These are phyloP conservation scores for Mariannaea sp. DNA, from an alignment of 2,329 filamentous ascomycete species.

Conservation along the genomic window DNA sequence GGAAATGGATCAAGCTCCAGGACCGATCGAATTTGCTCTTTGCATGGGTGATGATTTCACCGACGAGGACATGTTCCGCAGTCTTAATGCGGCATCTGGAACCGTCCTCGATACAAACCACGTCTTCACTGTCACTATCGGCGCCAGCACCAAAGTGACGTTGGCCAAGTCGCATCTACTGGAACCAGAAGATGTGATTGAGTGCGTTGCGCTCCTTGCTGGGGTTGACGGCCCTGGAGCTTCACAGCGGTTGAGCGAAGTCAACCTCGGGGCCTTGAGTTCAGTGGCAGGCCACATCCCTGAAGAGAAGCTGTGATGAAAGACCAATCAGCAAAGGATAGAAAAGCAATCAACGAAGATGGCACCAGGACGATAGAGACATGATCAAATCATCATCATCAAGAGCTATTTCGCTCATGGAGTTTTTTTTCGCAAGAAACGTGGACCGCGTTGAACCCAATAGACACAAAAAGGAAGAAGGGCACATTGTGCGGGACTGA, in stretches of 20 bases:
- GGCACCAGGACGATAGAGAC: not conserved
- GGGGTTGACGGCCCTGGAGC: constrained; percentile 49
- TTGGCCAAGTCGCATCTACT: constrained; percentile 88
- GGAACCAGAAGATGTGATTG: constrained; percentile 87
- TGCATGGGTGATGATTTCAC: constrained; percentile 96
- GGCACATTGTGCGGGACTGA: constrained; percentile 23
- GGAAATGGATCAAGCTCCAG: constrained; percentile 47
- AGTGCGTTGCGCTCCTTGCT: constrained; percentile 62
- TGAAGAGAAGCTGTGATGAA: constrained; percentile 29
- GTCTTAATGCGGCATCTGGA: constrained; percentile 65
- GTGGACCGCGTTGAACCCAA: constrained; percentile 19
- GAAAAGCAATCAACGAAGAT: not conserved
- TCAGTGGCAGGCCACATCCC: constrained; percentile 59
- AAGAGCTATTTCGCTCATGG: constrained; percentile 26
- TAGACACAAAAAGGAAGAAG: constrained; percentile 26
- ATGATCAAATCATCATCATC: constrained; percentile 3
- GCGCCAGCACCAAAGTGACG: constrained; percentile 89
- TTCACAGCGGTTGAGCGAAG: constrained; percentile 51
- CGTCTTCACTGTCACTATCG: constrained; percentile 90
- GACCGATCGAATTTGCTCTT: constrained; percentile 80
- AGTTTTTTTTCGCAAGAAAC: constrained; percentile 34
- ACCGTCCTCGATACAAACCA: constrained; percentile 62
- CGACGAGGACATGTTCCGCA: constrained; percentile 95
- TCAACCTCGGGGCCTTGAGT: constrained; percentile 61
- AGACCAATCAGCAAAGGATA: not conserved